Conservation (phyloP, 306 rosid genomes). For the Casuarina cunninghamiana region DNA sequence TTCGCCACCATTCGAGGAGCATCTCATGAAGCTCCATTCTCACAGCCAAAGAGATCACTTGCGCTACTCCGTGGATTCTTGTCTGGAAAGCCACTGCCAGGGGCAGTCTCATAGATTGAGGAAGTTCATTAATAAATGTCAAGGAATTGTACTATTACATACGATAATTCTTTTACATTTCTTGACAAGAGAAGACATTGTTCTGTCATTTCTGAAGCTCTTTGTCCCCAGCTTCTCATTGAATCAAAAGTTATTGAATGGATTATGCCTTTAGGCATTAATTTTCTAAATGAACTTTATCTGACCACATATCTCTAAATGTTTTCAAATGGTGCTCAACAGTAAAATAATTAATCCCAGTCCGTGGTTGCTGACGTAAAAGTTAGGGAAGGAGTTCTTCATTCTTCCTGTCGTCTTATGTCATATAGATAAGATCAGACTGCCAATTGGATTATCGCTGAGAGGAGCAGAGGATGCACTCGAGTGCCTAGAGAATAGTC, state of each 20-base stretch:
- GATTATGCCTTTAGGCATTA: neutral
- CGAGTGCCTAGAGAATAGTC: too few species aligned
- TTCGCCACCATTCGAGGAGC: conserved; percentile 59
- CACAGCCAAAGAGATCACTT: conserved; percentile 55
- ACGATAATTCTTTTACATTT: neutral
- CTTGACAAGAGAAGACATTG: neutral
- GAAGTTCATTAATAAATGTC: neutral
- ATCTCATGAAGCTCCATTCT: conserved; percentile 46
- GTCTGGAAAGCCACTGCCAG: conserved; percentile 49
- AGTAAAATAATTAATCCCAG: too few species aligned
- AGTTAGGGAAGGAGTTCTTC: too few species aligned
- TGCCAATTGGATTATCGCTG: too few species aligned
- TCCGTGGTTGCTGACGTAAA: too few species aligned
- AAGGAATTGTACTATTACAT: neutral
- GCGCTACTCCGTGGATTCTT: conserved; percentile 35
- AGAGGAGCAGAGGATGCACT: too few species aligned
- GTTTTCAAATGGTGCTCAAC: too few species aligned
- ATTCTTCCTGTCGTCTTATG: too few species aligned
- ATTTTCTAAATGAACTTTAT: too few species aligned
- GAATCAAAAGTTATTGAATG: neutral
- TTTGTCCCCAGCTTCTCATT: neutral
- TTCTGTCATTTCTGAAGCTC: neutral
- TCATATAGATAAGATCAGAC: too few species aligned
- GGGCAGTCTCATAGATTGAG: conserved; percentile 6
- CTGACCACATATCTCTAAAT: too few species aligned